Evolutionary conservation across 2,329 filamentous ascomycete genomes (phyloP), one percentile per base, ranked within the genome.

Genomic region (Xylariaceae sp.): DNA sequence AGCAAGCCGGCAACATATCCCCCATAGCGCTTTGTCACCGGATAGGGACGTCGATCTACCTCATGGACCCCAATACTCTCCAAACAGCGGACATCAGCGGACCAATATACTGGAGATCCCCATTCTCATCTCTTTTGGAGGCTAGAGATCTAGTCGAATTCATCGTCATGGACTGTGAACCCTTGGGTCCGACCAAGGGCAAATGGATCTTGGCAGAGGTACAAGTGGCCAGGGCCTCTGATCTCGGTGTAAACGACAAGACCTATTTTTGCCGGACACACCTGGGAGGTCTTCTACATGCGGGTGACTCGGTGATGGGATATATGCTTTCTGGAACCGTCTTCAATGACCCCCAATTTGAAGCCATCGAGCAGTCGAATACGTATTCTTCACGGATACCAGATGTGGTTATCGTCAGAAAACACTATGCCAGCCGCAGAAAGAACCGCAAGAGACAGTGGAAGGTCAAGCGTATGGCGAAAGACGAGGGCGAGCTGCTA

Each of bases 331-430:
- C 82, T 4, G 91, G 89, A 40, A 84, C 63, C 29, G 57, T 61
- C 48, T 65, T 61, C 51, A 65, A 65, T 53, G 63, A 58, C 52
- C 56, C 54, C 5, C 54, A 65, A 21, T 56, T 63, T 11, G 62
- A 64, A 25, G 81, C 80, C 5, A 77, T 96, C 25, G 90, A 96
- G 67, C 69, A 78, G 40, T 89, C 84, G 42, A 82, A 82, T 65
- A 82, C 84, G 40, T 92, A 94, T 68, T 74, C 80, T 3, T 85
- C 83, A 3, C 82, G 77, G 3, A 87, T 98, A 45, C 93, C 93
- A 0, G 93, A 98, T 60, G 93, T 97, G 0, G 72, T 98, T 6
- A 77, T 98, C 3, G 89, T 98, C 66, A 97, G 95, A 89, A 98
- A 98, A 69, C 84, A 88, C 76, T 98, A 94, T 70, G 82, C 86